Evolutionary conservation across 345 rosid species (phyloP).

Genomic region (Eucalyptus pauciflora): DNA sequence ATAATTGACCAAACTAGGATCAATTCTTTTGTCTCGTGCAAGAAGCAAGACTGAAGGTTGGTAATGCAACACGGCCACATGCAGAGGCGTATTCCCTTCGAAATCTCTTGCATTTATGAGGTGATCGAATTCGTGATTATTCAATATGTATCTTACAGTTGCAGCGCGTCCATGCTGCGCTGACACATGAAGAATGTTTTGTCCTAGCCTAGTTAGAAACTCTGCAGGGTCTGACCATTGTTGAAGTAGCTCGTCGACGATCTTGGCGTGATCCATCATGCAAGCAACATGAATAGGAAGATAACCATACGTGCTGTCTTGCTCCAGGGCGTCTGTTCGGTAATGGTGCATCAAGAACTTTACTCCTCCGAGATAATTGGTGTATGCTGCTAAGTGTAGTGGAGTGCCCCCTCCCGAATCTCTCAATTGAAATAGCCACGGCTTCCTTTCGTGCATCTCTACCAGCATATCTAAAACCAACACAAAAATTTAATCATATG

Average conservation of each 20-base stretch:
- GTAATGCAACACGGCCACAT: no score
- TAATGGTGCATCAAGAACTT: no score
- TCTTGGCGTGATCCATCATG: fast-evolving
- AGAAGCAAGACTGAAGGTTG: no score
- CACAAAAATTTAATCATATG: fast-evolving
- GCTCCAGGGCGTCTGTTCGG: not conserved
- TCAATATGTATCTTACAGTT: fast-evolving
- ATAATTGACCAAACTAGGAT: fast-evolving
- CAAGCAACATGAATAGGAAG: not conserved
- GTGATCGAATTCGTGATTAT: fast-evolving
- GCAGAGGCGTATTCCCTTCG: no score
- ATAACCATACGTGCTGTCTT: fast-evolving
- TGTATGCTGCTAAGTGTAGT: not conserved
- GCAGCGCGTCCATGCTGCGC: fast-evolving
- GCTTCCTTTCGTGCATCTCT: fast-evolving
- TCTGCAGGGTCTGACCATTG: not conserved
- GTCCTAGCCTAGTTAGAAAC: not conserved
- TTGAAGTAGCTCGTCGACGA: not conserved
- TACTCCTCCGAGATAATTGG: not conserved
- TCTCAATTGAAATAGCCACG: not conserved
- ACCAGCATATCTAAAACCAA: not conserved
- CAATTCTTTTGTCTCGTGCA: fast-evolving
- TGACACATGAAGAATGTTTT: not conserved
- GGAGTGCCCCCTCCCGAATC: fast-evolving
- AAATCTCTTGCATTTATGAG: no score